Evolutionary conservation across 331 rosid genomes (phyloP), one percentile per base, ranked within the genome.

Genomic region (Malus hybrid): DNA sequence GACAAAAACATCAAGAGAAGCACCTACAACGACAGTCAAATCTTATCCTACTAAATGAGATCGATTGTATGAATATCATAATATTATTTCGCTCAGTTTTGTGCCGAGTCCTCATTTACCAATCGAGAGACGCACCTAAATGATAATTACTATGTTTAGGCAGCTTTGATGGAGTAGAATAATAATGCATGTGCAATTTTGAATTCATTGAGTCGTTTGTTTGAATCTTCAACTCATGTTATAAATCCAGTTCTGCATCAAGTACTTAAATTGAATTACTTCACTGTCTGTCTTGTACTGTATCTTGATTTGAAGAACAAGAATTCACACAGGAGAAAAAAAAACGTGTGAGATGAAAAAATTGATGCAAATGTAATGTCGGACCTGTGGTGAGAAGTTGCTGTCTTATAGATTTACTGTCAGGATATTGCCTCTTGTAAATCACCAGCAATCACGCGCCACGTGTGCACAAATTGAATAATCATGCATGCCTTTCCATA

Each of bases 401-500:
- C 79, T 74, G 33, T 74, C 79, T 24, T 20, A 50, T 33, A 24
- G 56, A 74, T 74, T 2, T 62, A 46, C 22, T 63, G 80, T 70
- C 77, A 52, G 75, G 69, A 70, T 70, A 4, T 63, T 75, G 73
- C 69, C 76, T 62, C 61, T 32, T n/a, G 12, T 1, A 52, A 64
- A 27, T 16, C 71, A 31, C 22, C 79, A 61, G 56, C n/a, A 50
- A 33, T 80, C 76, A 62, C 31, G 39, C 31, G 55, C n/a, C 83
- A 75, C 77, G 80, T 70, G 32, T 50, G 56, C 56, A 50, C 56
- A 6, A 6, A 16, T 50, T 50, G 56, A 50, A 15, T 2, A 50
- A 50, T 50, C 56, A 50, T 50, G 56, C n/a, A 5, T 15, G n/a
- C 56, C 56, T 50, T 50, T 50, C 3, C n/a, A 5, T 2, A 50